These are phyloP conservation scores for Claviceps citrina DNA, from an alignment of 2,329 filamentous ascomycete genomes.

Conservation along the genomic window DNA sequence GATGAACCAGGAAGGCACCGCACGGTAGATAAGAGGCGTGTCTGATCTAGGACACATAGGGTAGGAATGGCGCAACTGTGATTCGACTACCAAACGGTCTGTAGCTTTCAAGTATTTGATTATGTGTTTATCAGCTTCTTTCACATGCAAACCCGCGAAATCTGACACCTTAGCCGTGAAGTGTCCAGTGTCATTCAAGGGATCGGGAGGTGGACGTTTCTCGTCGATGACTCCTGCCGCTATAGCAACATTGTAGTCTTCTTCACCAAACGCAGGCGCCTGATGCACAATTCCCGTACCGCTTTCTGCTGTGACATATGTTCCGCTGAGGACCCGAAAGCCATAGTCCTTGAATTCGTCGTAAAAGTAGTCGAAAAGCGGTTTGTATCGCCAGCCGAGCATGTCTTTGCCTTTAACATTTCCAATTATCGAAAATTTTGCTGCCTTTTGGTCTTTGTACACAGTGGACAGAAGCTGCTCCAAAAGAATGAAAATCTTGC, in stretches of 20 bases:
- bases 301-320: constrained; percentile 76
- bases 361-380: constrained; percentile 79
- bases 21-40: constrained; percentile 81
- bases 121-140: constrained; percentile 82
- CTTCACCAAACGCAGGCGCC: constrained; percentile 84
- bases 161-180: constrained; percentile 66
- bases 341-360: constrained; percentile 74
- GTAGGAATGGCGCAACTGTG: constrained; percentile 80
- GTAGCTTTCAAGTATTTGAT: constrained; percentile 72
- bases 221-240: constrained; percentile 64
- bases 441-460: constrained; percentile 66
- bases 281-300: constrained; percentile 93
- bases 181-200: constrained; percentile 68
- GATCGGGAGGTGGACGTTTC: constrained; percentile 68
- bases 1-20: constrained; percentile 90
- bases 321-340: constrained; percentile 69
- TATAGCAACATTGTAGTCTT: constrained; percentile 78
- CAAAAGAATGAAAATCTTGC: constrained; percentile 71
- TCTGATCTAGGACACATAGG: constrained; percentile 93
- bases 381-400: constrained; percentile 60
- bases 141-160: constrained; percentile 78
- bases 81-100: constrained; percentile 67
- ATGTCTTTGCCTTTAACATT: constrained; percentile 53
- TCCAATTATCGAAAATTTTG: constrained; percentile 54
- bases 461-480: constrained; percentile 70